These are phyloP conservation scores for Penicillium canescens DNA, from an alignment of 495 filamentous ascomycete genomes.

Conservation along the genomic window DNA sequence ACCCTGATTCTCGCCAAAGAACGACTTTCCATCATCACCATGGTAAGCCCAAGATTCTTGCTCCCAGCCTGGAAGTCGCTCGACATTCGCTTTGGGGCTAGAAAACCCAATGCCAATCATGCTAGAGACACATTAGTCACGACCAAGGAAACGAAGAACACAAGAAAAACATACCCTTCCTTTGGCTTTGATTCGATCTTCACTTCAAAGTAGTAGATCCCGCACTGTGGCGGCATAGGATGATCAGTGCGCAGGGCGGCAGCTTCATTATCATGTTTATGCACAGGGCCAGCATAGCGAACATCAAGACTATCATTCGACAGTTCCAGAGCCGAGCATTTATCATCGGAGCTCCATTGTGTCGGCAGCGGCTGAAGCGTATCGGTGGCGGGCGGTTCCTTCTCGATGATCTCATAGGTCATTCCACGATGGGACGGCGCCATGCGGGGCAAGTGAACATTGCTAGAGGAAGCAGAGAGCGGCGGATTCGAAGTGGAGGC, in stretches of 20 bases:
- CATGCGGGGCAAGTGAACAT: conserved; percentile 64
- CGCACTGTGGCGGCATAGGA: conserved; percentile 87
- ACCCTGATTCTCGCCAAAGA: conserved; percentile 63
- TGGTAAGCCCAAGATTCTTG: conserved; percentile 96
- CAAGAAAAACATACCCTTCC: conserved; percentile 69
- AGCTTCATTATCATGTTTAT: conserved; percentile 77
- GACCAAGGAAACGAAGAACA: neutral
- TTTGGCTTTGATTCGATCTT: conserved; percentile 80
- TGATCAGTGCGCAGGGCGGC: conserved; percentile 82
- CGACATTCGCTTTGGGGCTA: conserved; percentile 68
- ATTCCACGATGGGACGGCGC: conserved; percentile 76
- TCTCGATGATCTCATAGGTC: conserved; percentile 84
- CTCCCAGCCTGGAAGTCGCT: conserved; percentile 91
- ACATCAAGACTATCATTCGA: conserved; percentile 75
- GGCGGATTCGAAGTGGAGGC: conserved; percentile 44
- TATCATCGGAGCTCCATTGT: conserved; percentile 80
- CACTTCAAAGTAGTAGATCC: conserved; percentile 96
- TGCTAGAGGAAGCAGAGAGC: conserved; percentile 64
- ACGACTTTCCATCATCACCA: conserved; percentile 91
- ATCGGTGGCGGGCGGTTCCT: conserved; percentile 59
- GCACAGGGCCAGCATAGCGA: conserved; percentile 63
- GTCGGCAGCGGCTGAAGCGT: conserved; percentile 69
- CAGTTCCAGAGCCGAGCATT: conserved; percentile 71
- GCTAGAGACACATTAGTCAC: conserved; percentile 39
- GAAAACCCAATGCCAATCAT: conserved; percentile 92